Evolutionary conservation across 1,139 yeast species (phyloP), one percentile per base, ranked within the genome.

Genomic region (Yamadazyma spencermartinsiae): DNA sequence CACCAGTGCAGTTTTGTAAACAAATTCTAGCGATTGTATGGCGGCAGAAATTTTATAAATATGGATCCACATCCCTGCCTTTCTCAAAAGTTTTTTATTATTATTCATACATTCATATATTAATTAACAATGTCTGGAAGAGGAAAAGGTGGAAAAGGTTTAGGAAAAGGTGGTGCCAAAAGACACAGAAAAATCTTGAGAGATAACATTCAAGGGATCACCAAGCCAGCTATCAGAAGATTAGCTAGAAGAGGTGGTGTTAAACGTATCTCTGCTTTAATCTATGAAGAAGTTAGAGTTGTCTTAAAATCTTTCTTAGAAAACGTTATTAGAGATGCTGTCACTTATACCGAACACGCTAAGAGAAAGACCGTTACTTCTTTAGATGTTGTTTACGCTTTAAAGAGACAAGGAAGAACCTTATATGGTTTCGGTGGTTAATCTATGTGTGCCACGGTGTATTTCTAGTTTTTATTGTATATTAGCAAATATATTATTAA

Each of bases 241-340:
- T 85, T 92, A 65, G 98, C 98, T 46, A 90, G 98, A 84, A 89
- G 98, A 87, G 98, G 98, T 79, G 98, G 98, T 87, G 98, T 92
- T 66, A 92, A 92, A 85, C 96, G 98, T 86, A 92, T 92, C 61
- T 90, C 98, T 52, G 98, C 96, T 66, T 80, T 90, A 68, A 90
- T 92, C 72, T 92, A 92, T 79, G 98, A 92, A 77, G 97, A 90
- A 80, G 96, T 94, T 63, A 88, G 98, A 79, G 92, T 86, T 56
- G 98, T 92, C 58, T 80, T 92, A 59, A 90, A 90, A 78, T 79
- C 95, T 45, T 92, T 90, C 86, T 82, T 92, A 66, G 97, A 89
- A 76, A 84, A 86, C 65, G 97, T 90, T 60, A 92, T 92, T 74
- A 88, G 97, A 79, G 98, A 92, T 64, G 98, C 98, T 60, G 97